Evolutionary conservation across 2,329 filamentous ascomycete genomes (phyloP).

Genomic region (Claviceps sp.): DNA sequence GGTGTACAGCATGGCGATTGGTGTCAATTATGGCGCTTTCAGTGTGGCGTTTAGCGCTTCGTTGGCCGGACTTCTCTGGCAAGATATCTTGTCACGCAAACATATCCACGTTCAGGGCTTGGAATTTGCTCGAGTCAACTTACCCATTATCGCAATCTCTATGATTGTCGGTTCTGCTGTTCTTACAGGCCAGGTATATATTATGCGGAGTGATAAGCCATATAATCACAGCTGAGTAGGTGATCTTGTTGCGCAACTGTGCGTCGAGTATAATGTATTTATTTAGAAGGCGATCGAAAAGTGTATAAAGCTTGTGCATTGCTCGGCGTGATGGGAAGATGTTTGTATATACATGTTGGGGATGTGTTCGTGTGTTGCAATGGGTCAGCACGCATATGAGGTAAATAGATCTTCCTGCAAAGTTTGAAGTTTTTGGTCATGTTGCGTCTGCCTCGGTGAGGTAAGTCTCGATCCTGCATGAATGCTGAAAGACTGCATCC

Average conservation of each 20-base stretch:
- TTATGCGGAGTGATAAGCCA: slow-evolving; percentile 18
- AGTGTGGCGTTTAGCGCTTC: slow-evolving; percentile 60
- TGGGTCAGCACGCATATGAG: no score
- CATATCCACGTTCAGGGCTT: slow-evolving; percentile 49
- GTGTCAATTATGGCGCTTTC: slow-evolving; percentile 64
- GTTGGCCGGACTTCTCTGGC: slow-evolving; percentile 58
- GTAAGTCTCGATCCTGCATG: no score
- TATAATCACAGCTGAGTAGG: slow-evolving; percentile 2
- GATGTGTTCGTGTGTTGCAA: no score
- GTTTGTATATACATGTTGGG: no score
- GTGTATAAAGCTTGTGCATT: no score
- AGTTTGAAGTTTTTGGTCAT: no score
- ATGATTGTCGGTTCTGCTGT: slow-evolving; percentile 52
- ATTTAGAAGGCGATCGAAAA: no score
- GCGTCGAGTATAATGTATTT: no score
- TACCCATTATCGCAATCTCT: slow-evolving; percentile 56
- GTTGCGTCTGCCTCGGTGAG: no score
- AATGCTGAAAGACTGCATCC: no score
- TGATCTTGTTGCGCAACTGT: not conserved
- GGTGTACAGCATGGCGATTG: slow-evolving; percentile 61
- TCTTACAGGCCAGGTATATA: slow-evolving; percentile 50
- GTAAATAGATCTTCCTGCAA: no score
- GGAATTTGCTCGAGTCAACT: slow-evolving; percentile 56
- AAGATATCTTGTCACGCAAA: slow-evolving; percentile 55
- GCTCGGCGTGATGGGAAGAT: no score